Evolutionary conservation across 257 asterid species (phyloP).

Genomic region (Sherardia arvensis): DNA sequence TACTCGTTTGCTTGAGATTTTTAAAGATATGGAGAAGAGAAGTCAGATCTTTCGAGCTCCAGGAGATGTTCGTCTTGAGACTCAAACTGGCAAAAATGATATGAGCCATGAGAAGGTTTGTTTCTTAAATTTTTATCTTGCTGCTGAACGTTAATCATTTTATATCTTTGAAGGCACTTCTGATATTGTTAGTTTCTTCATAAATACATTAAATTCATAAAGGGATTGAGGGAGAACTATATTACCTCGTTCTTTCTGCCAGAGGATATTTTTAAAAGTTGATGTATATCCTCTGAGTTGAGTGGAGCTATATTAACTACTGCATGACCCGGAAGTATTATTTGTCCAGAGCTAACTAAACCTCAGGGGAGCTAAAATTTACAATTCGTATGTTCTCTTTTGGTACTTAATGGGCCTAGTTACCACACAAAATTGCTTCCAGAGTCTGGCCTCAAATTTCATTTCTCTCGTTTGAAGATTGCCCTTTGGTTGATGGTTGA

Average conservation of each 20-base stretch:
- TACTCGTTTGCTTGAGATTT: slow-evolving; percentile 88
- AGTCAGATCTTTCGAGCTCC: slow-evolving; percentile 61
- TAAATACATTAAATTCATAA: too few relatives aligned
- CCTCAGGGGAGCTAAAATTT: neutral
- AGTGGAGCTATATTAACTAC: neutral
- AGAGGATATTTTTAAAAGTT: neutral
- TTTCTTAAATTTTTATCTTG: slow-evolving; percentile 1
- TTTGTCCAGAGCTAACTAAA: neutral
- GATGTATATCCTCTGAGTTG: neutral
- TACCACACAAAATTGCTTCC: neutral
- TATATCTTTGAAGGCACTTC: neutral
- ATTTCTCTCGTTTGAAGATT: neutral
- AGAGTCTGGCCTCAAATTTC: neutral
- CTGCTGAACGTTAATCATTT: neutral
- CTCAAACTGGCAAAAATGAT: slow-evolving; percentile 38
- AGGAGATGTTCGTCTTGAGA: slow-evolving; percentile 70
- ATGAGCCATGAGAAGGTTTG: slow-evolving; percentile 44
- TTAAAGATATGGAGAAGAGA: slow-evolving; percentile 75
- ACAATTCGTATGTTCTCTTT: neutral
- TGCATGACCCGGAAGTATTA: too few relatives aligned
- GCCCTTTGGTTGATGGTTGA: neutral
- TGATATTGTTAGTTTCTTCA: too few relatives aligned
- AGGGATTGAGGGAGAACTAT: neutral
- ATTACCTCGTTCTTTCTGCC: neutral
- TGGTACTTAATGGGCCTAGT: neutral